Conservation (phyloP, 2,329 filamentous ascomycete species). For the Fusarium hainanense region DNA sequence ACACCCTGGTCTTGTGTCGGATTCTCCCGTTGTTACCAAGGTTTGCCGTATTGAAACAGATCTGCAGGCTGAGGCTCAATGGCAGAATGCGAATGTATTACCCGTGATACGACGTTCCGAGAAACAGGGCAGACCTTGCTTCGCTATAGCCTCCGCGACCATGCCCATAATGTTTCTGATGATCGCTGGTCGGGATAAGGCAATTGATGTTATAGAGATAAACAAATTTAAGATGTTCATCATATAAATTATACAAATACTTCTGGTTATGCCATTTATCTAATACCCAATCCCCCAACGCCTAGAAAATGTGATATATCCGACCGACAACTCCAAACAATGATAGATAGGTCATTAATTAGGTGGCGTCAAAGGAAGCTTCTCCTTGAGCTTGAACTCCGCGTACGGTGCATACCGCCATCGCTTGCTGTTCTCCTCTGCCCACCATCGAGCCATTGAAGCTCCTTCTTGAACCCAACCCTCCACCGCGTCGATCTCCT, state of each 20-base stretch:
- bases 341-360: not conserved
- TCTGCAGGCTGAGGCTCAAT: not conserved
- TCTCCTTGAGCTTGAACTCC: not conserved
- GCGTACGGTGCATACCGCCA: conserved; percentile 45
- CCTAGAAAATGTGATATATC: not conserved
- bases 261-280: not conserved
- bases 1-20: not conserved
- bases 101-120: not conserved
- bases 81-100: not conserved
- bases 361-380: not conserved
- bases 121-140: not conserved
- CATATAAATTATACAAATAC: not conserved
- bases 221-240: not conserved
- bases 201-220: not conserved
- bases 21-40: not conserved
- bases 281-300: not conserved
- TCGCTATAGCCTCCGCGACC: too few relatives aligned
- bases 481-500: conserved; percentile 33
- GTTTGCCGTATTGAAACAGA: not conserved
- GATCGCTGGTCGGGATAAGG: too few relatives aligned
- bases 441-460: conserved; percentile 50
- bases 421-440: conserved; percentile 50
- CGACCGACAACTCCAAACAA: not conserved
- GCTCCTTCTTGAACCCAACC: conserved; percentile 49
- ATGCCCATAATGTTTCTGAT: too few relatives aligned